Percentiles rank a stretch among this genome's conserved stretches.
These are phyloP conservation scores for Batrachochytrium dendrobatidis DNA, from an alignment of 371 early-diverging fungal genomes.

Conservation along the genomic window DNA sequence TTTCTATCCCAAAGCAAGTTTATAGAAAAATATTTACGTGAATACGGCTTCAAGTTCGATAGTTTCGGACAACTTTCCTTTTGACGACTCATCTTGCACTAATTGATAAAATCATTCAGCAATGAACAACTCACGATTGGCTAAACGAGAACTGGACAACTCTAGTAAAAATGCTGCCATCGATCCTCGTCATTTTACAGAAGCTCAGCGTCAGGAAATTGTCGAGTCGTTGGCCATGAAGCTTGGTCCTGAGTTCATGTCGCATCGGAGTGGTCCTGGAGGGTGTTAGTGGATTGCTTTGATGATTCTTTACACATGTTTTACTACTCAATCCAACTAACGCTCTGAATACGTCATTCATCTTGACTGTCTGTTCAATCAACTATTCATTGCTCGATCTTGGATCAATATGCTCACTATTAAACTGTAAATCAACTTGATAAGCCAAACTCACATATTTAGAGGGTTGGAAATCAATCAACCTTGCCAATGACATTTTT, in stretches of 20 bases:
- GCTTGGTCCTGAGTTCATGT: conserved; percentile 62
- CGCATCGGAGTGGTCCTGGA: conserved; percentile 48
- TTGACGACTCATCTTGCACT: too few relatives aligned
- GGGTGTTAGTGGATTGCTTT: conserved; percentile 21
- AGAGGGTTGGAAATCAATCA: conserved; percentile 86
- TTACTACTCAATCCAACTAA: too few relatives aligned
- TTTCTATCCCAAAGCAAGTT: too few relatives aligned
- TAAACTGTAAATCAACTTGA: too few relatives aligned
- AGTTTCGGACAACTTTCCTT: too few relatives aligned
- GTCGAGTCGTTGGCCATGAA: conserved; percentile 29
- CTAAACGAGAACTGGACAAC: neutral
- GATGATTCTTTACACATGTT: conserved; percentile 1
- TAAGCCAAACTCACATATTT: conserved; percentile 68
- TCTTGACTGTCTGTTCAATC: too few relatives aligned
- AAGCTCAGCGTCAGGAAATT: conserved; percentile 23
- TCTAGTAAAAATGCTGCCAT: too few relatives aligned
- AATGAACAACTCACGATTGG: conserved; percentile 1
- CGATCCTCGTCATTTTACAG: conserved; percentile 11
- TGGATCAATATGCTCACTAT: conserved; percentile 3
- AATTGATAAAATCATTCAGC: too few relatives aligned
- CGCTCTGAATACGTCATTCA: too few relatives aligned
- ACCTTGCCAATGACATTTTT: conserved; percentile 94
- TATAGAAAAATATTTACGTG: too few relatives aligned
- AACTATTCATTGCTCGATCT: conserved; percentile 7
- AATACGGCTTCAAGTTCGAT: too few relatives aligned